Percentiles rank a stretch among this genome's conserved stretches.
Conservation (phyloP, 2,329 filamentous ascomycete species). For the Fusarium sp. region DNA sequence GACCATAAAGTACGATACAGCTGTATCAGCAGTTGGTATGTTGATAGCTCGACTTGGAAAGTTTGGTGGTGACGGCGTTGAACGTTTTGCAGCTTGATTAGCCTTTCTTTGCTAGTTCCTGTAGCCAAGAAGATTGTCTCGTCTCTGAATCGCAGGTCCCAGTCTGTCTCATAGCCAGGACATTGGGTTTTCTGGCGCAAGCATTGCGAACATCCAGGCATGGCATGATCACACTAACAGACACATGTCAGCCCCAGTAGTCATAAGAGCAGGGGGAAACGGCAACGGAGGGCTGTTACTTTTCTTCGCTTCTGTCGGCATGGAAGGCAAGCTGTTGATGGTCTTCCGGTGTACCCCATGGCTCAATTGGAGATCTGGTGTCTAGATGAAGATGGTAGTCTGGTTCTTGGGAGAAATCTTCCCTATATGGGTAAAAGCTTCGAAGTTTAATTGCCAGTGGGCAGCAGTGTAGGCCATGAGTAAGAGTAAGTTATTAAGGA, state of each 20-base stretch:
- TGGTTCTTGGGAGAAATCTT: not conserved
- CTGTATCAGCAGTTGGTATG: not conserved
- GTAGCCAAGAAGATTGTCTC: not conserved
- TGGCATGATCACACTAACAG: not conserved
- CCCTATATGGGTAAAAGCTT: not conserved
- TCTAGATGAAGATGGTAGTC: no score
- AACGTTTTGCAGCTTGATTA: not conserved
- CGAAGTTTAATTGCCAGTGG: no score
- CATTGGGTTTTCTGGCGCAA: not conserved
- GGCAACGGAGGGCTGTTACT: not conserved
- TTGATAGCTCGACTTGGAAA: not conserved
- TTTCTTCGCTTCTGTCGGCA: not conserved
- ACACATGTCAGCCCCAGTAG: not conserved
- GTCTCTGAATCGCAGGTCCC: not conserved
- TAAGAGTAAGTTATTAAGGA: no score
- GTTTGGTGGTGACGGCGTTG: not conserved
- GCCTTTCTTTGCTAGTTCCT: not conserved
- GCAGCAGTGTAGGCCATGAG: no score
- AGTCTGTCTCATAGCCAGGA: not conserved
- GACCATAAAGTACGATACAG: not conserved
- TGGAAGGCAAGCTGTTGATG: not conserved
- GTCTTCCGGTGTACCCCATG: not conserved
- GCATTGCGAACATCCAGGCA: not conserved
- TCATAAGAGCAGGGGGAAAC: not conserved
- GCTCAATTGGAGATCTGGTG: no score